Conservation (phyloP, 345 rosid species). For the Populus ilicifolia region DNA sequence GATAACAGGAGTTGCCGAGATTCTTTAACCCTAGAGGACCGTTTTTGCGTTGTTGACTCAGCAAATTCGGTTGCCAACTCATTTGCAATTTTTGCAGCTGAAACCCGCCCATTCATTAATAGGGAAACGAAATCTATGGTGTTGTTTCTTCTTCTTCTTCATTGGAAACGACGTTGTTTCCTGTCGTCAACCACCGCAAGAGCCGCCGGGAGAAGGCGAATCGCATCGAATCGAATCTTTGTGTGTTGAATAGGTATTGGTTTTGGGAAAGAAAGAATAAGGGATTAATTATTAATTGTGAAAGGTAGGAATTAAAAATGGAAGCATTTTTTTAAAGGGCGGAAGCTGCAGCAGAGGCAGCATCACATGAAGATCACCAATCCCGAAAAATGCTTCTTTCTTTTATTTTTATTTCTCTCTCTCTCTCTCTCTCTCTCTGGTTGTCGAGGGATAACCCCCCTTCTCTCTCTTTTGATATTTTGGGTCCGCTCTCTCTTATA, state of each 20-base stretch:
- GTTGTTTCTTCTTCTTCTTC: constrained; percentile 6
- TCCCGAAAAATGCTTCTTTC: background rate
- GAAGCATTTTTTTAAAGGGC: background rate
- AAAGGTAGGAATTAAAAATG: background rate
- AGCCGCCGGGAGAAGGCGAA: constrained; percentile 7
- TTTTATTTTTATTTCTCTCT: background rate
- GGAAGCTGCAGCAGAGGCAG: background rate
- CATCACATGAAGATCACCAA: background rate
- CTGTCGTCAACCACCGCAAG: background rate
- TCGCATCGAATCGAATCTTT: constrained; percentile 5
- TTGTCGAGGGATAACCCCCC: background rate
- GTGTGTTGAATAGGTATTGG: background rate
- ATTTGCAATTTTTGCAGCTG: constrained; percentile 56
- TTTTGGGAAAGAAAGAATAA: background rate
- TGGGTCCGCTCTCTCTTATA: background rate
- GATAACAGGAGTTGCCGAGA: constrained; percentile 96
- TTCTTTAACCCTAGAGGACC: constrained; percentile 83
- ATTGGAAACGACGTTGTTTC: constrained; percentile 10
- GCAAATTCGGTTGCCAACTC: constrained; percentile 95
- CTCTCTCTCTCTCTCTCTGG: background rate
- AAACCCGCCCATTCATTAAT: constrained; percentile 27
- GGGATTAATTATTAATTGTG: background rate
- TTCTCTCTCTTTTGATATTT: background rate
- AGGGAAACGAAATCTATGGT: background rate
- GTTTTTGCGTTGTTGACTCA: constrained; percentile 63